Conservation (phyloP, 805 yeast species). For the Middelhovenomyces tepae region DNA sequence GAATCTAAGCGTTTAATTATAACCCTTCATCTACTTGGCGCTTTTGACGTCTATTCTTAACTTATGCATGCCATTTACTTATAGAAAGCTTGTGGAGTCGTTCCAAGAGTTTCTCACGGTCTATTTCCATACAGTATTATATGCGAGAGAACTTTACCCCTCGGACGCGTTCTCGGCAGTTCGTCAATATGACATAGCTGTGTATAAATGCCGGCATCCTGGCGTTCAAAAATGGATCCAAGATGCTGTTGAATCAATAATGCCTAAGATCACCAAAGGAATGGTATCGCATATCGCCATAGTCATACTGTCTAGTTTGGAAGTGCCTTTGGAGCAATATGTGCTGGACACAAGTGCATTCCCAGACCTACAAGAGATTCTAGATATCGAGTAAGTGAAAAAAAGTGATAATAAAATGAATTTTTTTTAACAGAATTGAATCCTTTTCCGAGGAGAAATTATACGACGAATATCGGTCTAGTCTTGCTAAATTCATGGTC, state of each 20-base stretch:
- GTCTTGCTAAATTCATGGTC: too few relatives aligned
- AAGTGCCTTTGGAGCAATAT: constrained; percentile 9
- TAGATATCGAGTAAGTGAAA: too few relatives aligned
- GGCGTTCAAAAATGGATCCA: constrained; percentile 37
- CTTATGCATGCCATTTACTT: constrained; percentile 15
- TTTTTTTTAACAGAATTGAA: too few relatives aligned
- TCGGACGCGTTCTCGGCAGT: constrained; percentile 36
- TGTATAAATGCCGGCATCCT: constrained; percentile 39
- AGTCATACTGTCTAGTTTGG: constrained; percentile 26
- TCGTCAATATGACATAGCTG: constrained; percentile 36
- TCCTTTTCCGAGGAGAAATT: too few relatives aligned
- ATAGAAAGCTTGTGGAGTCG: constrained; percentile 20
- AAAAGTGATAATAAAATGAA: too few relatives aligned
- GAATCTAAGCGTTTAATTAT: too few relatives aligned
- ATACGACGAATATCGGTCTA: too few relatives aligned
- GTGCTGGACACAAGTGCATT: too few relatives aligned
- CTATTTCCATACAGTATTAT: constrained; percentile 47
- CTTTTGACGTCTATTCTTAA: too few relatives aligned
- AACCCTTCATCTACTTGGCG: too few relatives aligned
- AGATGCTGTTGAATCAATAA: constrained; percentile 26
- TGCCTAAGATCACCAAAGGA: constrained; percentile 4
- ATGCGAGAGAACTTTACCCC: constrained; percentile 46
- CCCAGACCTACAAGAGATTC: too few relatives aligned
- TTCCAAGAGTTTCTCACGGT: constrained; percentile 43
- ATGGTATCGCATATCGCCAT: constrained; percentile 22